Evolutionary conservation across 1,284 basidiomycete species (phyloP), one percentile per base, ranked within the genome.

Genomic region (Pseudozyma sp.): DNA sequence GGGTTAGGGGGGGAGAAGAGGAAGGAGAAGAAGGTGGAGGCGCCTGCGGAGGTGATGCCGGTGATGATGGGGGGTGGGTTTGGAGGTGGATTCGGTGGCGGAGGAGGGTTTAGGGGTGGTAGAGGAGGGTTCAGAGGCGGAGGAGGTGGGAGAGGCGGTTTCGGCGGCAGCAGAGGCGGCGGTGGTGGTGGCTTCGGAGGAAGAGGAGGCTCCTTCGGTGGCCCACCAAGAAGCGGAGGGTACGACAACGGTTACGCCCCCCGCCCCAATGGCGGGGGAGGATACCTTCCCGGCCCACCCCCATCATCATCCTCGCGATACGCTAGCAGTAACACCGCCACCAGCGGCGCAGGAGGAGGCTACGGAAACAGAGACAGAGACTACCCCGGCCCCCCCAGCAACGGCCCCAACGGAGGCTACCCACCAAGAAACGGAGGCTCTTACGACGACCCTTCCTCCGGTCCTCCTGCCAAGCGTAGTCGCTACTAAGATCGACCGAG

Each of bases 1-100:
- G 97, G 97, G 0, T 89, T 99, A 25, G 97, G 97, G 19, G 97
- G 96, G 13, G 89, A 93, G 56, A 92, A 93, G 38, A 52, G 82
- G 25, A 82, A 82, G 50, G 70, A 77, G 0, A 82, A 82, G 42
- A 81, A 78, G 49, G 57, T 52, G 1, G 70, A 76, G 9, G 66
- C 58, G 13, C 58, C 66, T 0, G 55, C 39, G 0, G 72, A 70
- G 11, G 31, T 52, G 5, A 16, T 52, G 3, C 35, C 40, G 2
- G 19, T 18, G 1, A 14, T 25, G n/a, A 36, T 51, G 12, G 59
- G 54, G 11, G 51, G 51, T 42, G 51, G 18, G 2, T 51, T 51
- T 16, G 40, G 67, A 34, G 77, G 68, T 31, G 78, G 78, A 13
- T 66, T 65, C 39, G 83, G 55, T 16, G 36, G 21, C 13, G 25